Conservation (phyloP, 2,329 filamentous ascomycete species). For the Boeremia lycopersici region DNA sequence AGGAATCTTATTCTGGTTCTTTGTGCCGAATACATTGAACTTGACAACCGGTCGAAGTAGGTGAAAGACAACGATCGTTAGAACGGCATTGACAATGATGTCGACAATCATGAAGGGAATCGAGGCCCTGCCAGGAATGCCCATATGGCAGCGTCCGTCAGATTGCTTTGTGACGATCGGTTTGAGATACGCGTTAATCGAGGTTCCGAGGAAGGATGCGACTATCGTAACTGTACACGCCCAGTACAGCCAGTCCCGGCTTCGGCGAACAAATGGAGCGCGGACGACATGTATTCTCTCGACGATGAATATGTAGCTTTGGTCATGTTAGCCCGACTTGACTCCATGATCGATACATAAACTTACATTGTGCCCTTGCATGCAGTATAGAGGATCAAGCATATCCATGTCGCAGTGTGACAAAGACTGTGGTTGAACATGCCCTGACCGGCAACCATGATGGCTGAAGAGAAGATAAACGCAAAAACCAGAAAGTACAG, state of each 20-base stretch:
- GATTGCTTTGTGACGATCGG: slow-evolving; percentile 34
- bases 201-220: slow-evolving; percentile 25
- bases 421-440: slow-evolving; percentile 30
- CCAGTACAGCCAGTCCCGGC: slow-evolving; percentile 38
- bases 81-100: slow-evolving; percentile 36
- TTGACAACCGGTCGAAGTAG: slow-evolving; percentile 32
- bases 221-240: slow-evolving; percentile 24
- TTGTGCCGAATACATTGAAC: slow-evolving; percentile 7
- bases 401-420: slow-evolving; percentile 38
- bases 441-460: slow-evolving; percentile 33
- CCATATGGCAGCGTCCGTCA: slow-evolving; percentile 43
- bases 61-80: slow-evolving; percentile 42
- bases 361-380: slow-evolving; percentile 33
- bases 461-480: slow-evolving; percentile 14
- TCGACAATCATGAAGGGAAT: slow-evolving; percentile 44
- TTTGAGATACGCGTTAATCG: slow-evolving; percentile 27
- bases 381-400: slow-evolving; percentile 42
- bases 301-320: slow-evolving; percentile 45
- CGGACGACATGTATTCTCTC: slow-evolving; percentile 45
- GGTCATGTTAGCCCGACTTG: neutral
- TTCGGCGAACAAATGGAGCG: slow-evolving; percentile 29
- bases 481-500: slow-evolving; percentile 13
- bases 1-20: neutral
- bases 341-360: neutral
- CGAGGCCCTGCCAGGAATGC: slow-evolving; percentile 37